Evolutionary conservation across 2,329 filamentous ascomycete species (phyloP).

Genomic region (Diaporthe batatas): DNA sequence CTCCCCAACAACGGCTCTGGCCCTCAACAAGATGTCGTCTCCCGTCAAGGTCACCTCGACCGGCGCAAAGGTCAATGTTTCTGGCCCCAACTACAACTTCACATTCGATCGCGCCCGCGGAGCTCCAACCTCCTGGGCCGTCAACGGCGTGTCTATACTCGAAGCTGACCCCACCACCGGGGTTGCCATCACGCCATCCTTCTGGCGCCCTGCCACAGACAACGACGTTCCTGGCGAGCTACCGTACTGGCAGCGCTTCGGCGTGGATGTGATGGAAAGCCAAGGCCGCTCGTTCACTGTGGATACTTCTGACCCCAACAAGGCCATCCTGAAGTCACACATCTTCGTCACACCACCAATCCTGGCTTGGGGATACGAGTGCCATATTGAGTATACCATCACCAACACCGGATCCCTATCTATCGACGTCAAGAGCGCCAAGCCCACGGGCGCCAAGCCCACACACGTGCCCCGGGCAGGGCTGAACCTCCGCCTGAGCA

Average conservation of each 20-base stretch:
- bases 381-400: conserved; percentile 66
- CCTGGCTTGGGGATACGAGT: conserved; percentile 70
- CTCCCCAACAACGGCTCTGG: conserved; percentile 38
- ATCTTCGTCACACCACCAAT: conserved; percentile 70
- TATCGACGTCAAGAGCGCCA: conserved; percentile 59
- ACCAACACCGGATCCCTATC: conserved; percentile 57
- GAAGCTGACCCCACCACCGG: conserved; percentile 52
- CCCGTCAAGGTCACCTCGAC: conserved; percentile 46
- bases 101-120: conserved; percentile 61
- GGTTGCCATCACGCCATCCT: conserved; percentile 59
- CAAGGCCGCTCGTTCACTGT: conserved; percentile 59
- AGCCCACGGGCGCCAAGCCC: conserved; percentile 63
- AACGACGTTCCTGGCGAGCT: conserved; percentile 70
- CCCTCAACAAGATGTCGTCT: conserved; percentile 40
- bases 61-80: conserved; percentile 48
- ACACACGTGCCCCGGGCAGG: conserved; percentile 72
- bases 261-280: conserved; percentile 60
- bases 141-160: conserved; percentile 53
- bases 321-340: conserved; percentile 56
- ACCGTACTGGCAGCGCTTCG: conserved; percentile 69
- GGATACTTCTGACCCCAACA: conserved; percentile 46
- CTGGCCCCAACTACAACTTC: conserved; percentile 54
- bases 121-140: conserved; percentile 57
- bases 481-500: conserved; percentile 66
- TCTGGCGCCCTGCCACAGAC: conserved; percentile 76